Evolutionary conservation across 2,329 filamentous ascomycete species (phyloP).

Genomic region (Coniochaeta sp.): DNA sequence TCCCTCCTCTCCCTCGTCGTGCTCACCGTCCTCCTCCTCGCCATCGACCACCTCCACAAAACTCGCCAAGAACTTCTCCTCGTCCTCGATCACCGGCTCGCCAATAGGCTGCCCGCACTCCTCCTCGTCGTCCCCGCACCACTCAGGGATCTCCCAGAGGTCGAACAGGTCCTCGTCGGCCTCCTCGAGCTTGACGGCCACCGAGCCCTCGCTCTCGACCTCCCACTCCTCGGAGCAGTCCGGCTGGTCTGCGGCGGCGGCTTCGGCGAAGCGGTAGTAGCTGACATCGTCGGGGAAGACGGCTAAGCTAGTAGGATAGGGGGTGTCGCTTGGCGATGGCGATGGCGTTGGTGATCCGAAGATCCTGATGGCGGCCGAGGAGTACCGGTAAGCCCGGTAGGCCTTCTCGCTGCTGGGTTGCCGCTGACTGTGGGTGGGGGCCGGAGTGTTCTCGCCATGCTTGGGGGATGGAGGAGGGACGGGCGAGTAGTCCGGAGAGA

Average conservation of each 20-base stretch:
- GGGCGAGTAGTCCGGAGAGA: neutral
- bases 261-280: neutral
- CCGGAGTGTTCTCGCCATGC: neutral
- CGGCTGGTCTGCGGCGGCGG: neutral
- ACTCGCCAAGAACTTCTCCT: neutral
- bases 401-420: neutral
- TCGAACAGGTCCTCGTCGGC: neutral
- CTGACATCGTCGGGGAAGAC: neutral
- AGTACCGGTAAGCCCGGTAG: no score
- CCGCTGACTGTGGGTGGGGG: no score
- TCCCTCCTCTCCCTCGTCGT: neutral
- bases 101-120: neutral
- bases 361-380: no score
- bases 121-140: neutral
- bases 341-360: no score
- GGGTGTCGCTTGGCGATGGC: no score
- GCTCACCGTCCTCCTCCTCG: neutral
- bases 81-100: neutral
- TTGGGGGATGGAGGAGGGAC: neutral
- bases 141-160: neutral
- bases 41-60: neutral
- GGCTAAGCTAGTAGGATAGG: neutral
- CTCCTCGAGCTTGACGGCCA: neutral
- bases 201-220: neutral
- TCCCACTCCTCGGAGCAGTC: neutral